A percentile compares a stretch with the other conserved stretches of the same genome.
Evolutionary conservation across 139 green algal genomes (phyloP).

Genomic region (Chlamydomonas schloesseri): DNA sequence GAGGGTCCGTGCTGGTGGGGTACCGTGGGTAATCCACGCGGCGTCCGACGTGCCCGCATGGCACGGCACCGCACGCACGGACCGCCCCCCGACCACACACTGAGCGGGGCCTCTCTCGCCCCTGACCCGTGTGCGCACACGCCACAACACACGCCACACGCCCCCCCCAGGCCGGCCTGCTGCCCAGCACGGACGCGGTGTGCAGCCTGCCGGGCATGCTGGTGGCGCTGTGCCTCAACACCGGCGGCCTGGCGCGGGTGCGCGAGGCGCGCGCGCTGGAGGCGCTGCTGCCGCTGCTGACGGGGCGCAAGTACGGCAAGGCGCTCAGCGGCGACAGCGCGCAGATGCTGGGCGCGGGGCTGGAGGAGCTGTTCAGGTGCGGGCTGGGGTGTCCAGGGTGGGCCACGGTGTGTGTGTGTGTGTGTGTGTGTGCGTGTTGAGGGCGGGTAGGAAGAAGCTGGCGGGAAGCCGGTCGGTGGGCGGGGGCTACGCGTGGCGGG

Average conservation of each 20-base stretch:
- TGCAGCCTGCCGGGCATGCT: conserved; percentile 83
- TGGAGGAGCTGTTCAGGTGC: conserved; percentile 93
- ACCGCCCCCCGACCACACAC: too few relatives aligned
- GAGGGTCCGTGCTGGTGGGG: neutral
- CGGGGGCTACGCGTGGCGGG: too few relatives aligned
- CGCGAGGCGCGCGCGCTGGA: conserved; percentile 67
- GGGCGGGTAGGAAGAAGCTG: neutral
- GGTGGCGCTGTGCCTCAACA: conserved; percentile 92
- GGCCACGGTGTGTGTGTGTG: neutral
- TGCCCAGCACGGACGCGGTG: conserved; percentile 84
- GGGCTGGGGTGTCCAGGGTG: neutral
- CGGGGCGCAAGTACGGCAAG: conserved; percentile 43
- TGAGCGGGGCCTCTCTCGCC: too few relatives aligned
- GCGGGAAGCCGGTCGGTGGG: too few relatives aligned
- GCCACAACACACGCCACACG: too few relatives aligned
- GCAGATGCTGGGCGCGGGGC: conserved; percentile 77
- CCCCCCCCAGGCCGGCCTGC: conserved; percentile 68
- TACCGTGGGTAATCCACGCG: too few relatives aligned
- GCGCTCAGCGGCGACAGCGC: conserved; percentile 76
- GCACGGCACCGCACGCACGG: too few relatives aligned
- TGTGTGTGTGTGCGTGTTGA: neutral
- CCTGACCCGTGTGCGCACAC: too few relatives aligned
- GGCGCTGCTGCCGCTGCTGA: conserved; percentile 85
- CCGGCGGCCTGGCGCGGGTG: conserved; percentile 78
- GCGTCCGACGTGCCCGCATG: too few relatives aligned